A percentile compares a stretch with the other conserved stretches of the same genome.
Evolutionary conservation across 2,329 filamentous ascomycete genomes (phyloP).

Genomic region (Trichoderma breve): DNA sequence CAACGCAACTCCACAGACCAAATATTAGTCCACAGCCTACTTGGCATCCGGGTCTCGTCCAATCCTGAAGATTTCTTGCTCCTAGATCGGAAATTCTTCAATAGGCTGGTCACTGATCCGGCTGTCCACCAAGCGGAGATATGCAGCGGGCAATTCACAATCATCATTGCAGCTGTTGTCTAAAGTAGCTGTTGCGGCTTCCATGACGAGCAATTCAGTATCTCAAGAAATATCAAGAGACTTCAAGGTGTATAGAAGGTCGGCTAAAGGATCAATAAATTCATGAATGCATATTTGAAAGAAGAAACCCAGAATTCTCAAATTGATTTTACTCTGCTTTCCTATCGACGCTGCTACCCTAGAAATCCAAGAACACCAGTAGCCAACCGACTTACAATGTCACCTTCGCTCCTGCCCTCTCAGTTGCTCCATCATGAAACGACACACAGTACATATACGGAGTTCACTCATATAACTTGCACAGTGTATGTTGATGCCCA

Average conservation of each 20-base stretch:
- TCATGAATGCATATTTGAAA: not conserved
- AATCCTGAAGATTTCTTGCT: conserved; percentile 35
- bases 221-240: not conserved
- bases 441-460: not conserved
- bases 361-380: not conserved
- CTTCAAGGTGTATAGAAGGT: not conserved
- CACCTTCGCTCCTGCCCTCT: conserved; percentile 7
- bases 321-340: not conserved
- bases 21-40: conserved; percentile 25
- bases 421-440: not conserved
- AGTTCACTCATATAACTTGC: not conserved
- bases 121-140: conserved; percentile 27
- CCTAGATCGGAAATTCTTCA: conserved; percentile 32
- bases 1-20: not conserved
- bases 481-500: not conserved
- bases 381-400: not conserved
- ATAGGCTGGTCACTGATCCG: conserved; percentile 24
- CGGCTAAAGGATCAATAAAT: not conserved
- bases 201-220: not conserved
- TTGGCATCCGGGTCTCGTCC: conserved; percentile 37
- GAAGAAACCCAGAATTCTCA: not conserved
- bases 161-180: not conserved
- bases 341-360: not conserved
- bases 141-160: conserved; percentile 26
- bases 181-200: not conserved